Percentiles rank a stretch among this genome's conserved stretches.
Evolutionary conservation across 78 protist genomes (phyloP).

Genomic region (Polysphondylium violaceum): DNA sequence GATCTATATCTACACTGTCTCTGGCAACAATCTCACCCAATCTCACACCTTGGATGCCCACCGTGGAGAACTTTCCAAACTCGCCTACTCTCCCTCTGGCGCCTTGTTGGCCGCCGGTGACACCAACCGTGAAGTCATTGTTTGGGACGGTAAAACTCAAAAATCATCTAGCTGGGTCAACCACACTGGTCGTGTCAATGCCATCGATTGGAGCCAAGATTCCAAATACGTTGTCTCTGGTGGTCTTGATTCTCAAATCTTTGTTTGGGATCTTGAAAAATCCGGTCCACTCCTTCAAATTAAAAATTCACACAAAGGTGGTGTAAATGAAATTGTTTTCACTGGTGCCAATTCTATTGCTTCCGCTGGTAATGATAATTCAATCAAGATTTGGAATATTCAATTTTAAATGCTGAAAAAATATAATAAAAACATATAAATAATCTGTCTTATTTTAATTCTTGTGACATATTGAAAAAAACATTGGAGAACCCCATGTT

Average conservation of each 20-base stretch:
- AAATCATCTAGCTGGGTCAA: slow-evolving; percentile 82
- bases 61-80: slow-evolving; percentile 71
- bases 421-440: not conserved
- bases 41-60: slow-evolving; percentile 49
- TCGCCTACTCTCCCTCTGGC: slow-evolving; percentile 91
- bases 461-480: not conserved
- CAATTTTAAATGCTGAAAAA: too few species aligned
- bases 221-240: slow-evolving; percentile 78
- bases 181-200: slow-evolving; percentile 89
- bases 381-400: not conserved
- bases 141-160: slow-evolving; percentile 66
- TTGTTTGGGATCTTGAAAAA: slow-evolving; percentile 85
- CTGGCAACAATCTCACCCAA: slow-evolving; percentile 71
- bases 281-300: slow-evolving; percentile 67
- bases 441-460: not conserved
- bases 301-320: slow-evolving; percentile 82
- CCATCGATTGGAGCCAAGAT: slow-evolving; percentile 88
- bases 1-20: slow-evolving; percentile 66
- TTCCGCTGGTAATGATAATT: slow-evolving; percentile 74
- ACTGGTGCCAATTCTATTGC: slow-evolving; percentile 20
- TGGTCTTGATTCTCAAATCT: slow-evolving; percentile 83
- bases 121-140: slow-evolving; percentile 73
- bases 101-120: slow-evolving; percentile 86
- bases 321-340: slow-evolving; percentile 73
- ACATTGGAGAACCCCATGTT: not conserved